A percentile compares a stretch with the other conserved stretches of the same genome.
Conservation (phyloP, 441 rosid species). For the Brassica balearica region DNA sequence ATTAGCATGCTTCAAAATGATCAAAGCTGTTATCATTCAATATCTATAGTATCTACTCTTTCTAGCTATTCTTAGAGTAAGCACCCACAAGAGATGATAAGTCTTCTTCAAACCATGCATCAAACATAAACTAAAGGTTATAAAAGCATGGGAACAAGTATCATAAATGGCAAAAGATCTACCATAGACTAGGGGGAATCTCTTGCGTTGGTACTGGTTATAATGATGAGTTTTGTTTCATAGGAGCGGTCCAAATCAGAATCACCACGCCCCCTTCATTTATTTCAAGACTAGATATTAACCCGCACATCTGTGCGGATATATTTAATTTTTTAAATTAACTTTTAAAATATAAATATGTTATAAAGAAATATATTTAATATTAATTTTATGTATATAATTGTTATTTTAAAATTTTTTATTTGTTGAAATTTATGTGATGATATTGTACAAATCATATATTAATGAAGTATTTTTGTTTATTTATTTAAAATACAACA, state of each 20-base stretch:
- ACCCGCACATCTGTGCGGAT: no score
- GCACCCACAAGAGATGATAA: conserved; percentile 19
- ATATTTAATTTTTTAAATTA: no score
- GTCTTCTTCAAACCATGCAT: conserved; percentile 15
- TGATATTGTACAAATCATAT: no score
- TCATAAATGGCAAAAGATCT: conserved; percentile 23
- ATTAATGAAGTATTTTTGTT: no score
- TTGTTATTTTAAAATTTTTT: no score
- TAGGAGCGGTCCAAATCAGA: conserved; percentile 35
- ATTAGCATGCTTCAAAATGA: conserved; percentile 39
- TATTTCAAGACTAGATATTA: no score
- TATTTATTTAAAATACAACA: no score
- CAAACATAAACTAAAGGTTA: conserved; percentile 2
- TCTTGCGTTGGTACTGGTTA: neutral
- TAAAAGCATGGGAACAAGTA: conserved; percentile 9
- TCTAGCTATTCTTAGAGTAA: conserved; percentile 29
- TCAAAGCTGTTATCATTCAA: conserved; percentile 33
- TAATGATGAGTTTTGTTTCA: conserved; percentile 22
- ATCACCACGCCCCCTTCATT: conserved; percentile 23
- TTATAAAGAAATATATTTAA: no score
- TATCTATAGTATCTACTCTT: conserved; percentile 26
- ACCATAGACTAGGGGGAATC: conserved; percentile 20
- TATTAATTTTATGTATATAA: no score
- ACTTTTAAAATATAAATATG: no score
- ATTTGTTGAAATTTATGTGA: no score